A percentile compares a stretch with the other conserved stretches of the same genome.
Evolutionary conservation across 805 yeast species (phyloP).

Genomic region (Candida parachauliodes): DNA sequence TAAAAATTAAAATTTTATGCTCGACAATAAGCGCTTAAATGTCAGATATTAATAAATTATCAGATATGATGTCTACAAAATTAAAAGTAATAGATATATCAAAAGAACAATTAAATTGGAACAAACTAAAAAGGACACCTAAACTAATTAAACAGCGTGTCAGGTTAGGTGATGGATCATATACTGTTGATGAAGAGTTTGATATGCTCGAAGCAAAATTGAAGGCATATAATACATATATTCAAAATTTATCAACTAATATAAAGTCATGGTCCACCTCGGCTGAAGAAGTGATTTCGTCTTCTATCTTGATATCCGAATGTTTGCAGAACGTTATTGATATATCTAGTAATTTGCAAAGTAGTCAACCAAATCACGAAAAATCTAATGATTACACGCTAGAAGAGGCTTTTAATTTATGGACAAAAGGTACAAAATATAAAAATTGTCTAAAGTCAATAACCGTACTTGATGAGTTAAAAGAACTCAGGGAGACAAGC

Average conservation of each 20-base stretch:
- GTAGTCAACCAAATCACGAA: constrained; percentile 4
- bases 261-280: background rate
- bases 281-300: background rate
- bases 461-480: constrained; percentile 12
- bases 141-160: constrained; percentile 28
- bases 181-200: constrained; percentile 38
- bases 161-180: constrained; percentile 17
- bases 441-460: constrained; percentile 2
- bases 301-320: constrained; percentile 5
- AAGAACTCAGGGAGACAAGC: constrained; percentile 7
- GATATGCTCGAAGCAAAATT: constrained; percentile 24
- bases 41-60: constrained; percentile 9
- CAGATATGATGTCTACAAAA: constrained; percentile 6
- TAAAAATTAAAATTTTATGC: background rate
- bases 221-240: constrained; percentile 15
- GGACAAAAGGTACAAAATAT: constrained; percentile 12
- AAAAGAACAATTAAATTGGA: constrained; percentile 21
- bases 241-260: constrained; percentile 5
- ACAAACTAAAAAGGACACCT: constrained; percentile 25
- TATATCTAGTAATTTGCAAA: constrained; percentile 10
- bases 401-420: constrained; percentile 14
- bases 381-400: background rate
- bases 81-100: constrained; percentile 8
- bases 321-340: constrained; percentile 9
- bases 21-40: constrained; percentile 1